These are phyloP conservation scores for Schizophyllum amplum DNA, from an alignment of 1,284 basidiomycete species.

Conservation along the genomic window DNA sequence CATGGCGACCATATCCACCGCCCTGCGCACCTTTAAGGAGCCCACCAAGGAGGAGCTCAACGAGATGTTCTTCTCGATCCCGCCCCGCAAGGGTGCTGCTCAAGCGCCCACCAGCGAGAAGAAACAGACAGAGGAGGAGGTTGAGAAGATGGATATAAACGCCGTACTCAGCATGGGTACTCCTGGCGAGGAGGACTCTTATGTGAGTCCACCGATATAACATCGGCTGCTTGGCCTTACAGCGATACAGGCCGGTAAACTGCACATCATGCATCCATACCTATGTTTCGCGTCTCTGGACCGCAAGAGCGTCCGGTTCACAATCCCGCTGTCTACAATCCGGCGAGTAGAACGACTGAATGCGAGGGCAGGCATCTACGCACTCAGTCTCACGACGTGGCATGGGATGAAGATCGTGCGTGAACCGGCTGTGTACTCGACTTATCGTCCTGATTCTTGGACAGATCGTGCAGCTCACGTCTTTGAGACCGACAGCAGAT, in stretches of 20 bases:
- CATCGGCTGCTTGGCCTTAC: slow-evolving; percentile 1
- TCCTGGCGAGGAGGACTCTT: slow-evolving; percentile 83
- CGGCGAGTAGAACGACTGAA: slow-evolving; percentile 93
- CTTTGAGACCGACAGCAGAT: slow-evolving; percentile 92
- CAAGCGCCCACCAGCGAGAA: slow-evolving; percentile 12
- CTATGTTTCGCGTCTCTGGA: slow-evolving; percentile 90
- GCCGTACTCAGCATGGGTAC: slow-evolving; percentile 79
- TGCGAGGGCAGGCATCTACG: slow-evolving; percentile 90
- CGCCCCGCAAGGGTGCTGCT: slow-evolving; percentile 21
- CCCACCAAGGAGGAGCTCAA: slow-evolving; percentile 80
- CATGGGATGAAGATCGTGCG: slow-evolving; percentile 91
- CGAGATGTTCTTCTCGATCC: slow-evolving; percentile 79
- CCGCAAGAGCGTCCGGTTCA: slow-evolving; percentile 86
- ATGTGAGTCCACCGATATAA: slow-evolving; percentile 52
- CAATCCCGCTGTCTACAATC: slow-evolving; percentile 88
- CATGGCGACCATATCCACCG: slow-evolving; percentile 77
- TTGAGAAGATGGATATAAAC: slow-evolving; percentile 81
- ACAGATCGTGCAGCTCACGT: slow-evolving; percentile 92
- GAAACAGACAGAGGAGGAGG: slow-evolving; percentile 19
- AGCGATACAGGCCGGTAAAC: slow-evolving; percentile 70
- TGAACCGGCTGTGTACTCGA: slow-evolving; percentile 13
- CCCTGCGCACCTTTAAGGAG: slow-evolving; percentile 85
- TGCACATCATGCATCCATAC: slow-evolving; percentile 87
- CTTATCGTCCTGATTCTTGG: not conserved
- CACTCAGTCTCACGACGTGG: slow-evolving; percentile 91